phyloP scores from a whole-genome alignment of 805 yeast species.

The Blastobotrys peoriensis region DNA sequence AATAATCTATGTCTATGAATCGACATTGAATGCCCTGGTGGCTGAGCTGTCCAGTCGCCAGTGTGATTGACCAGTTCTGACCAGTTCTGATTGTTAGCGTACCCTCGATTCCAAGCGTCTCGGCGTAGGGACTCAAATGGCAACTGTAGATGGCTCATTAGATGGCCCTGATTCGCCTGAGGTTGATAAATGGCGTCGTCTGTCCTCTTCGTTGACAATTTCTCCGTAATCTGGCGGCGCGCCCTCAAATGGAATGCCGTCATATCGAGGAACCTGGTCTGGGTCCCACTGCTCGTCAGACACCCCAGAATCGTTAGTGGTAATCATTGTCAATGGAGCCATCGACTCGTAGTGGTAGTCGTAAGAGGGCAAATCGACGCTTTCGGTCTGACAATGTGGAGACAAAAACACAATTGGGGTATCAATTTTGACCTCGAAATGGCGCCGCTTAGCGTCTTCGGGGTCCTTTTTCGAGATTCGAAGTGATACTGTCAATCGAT shows the following conservation, averaged over 20 bases:
- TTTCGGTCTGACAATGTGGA: slow-evolving; percentile 25
- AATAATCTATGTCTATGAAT: too few species aligned
- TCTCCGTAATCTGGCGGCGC: slow-evolving; percentile 6
- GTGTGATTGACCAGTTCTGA: too few species aligned
- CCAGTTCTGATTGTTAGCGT: too few species aligned
- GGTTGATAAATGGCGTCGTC: too few species aligned
- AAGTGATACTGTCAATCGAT: slow-evolving; percentile 87
- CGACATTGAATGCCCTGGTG: too few species aligned
- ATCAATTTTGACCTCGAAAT: slow-evolving; percentile 90
- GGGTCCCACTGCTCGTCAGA: not conserved
- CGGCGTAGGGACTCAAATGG: too few species aligned
- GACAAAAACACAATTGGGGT: slow-evolving; percentile 79
- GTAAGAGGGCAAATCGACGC: slow-evolving; percentile 28
- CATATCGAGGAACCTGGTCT: slow-evolving; percentile 3
- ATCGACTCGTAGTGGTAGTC: slow-evolving; percentile 9
- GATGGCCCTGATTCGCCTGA: too few species aligned
- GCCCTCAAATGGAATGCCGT: slow-evolving; percentile 14
- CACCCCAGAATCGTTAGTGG: slow-evolving; percentile 5
- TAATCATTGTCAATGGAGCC: slow-evolving; percentile 6
- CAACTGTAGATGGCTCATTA: too few species aligned
- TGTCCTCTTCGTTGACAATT: not conserved
- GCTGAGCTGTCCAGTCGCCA: too few species aligned
- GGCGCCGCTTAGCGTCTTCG: slow-evolving; percentile 59
- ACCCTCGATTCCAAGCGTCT: too few species aligned
- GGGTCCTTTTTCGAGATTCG: slow-evolving; percentile 58